Evolutionary conservation across 495 filamentous ascomycete genomes (phyloP).

Genomic region (Staphylotrichum longicolle): DNA sequence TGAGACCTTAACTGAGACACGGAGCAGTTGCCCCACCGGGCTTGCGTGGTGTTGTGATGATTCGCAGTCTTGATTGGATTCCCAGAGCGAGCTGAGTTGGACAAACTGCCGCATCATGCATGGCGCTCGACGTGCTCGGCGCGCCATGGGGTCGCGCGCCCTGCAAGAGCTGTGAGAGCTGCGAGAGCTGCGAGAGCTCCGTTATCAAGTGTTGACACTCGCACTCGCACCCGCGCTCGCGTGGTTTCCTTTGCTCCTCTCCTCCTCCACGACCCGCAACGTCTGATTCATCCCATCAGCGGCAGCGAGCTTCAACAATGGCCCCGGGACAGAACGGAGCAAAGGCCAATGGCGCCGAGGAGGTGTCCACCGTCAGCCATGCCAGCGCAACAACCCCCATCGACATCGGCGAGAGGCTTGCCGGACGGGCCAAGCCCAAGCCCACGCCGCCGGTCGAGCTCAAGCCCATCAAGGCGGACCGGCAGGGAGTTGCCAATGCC

Average conservation of each 20-base stretch:
- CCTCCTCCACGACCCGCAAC: background rate
- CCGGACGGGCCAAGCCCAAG: constrained; percentile 29
- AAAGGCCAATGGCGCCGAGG: constrained; percentile 20
- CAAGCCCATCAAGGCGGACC: constrained; percentile 33
- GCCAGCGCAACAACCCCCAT: constrained; percentile 7
- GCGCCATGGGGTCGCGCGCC: background rate
- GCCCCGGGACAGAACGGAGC: constrained; percentile 16
- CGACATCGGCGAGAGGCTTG: constrained; percentile 23
- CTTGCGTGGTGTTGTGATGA: too few species aligned
- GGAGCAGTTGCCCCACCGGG: too few species aligned
- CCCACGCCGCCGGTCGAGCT: constrained; percentile 19
- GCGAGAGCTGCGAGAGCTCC: background rate
- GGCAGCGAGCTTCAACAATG: constrained; percentile 3
- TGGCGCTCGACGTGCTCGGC: too few species aligned
- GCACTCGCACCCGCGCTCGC: background rate
- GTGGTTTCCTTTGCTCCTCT: background rate
- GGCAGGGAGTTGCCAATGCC: constrained; percentile 44
- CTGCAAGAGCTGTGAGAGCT: too few species aligned
- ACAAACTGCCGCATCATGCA: background rate
- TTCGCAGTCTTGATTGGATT: too few species aligned
- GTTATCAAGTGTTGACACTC: background rate
- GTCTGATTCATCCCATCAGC: background rate
- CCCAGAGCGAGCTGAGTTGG: background rate
- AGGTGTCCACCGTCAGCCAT: constrained; percentile 14
- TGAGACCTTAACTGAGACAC: too few species aligned